These are phyloP conservation scores for Dipodascus geniculatus DNA, from an alignment of 805 yeast genomes.

Conservation along the genomic window DNA sequence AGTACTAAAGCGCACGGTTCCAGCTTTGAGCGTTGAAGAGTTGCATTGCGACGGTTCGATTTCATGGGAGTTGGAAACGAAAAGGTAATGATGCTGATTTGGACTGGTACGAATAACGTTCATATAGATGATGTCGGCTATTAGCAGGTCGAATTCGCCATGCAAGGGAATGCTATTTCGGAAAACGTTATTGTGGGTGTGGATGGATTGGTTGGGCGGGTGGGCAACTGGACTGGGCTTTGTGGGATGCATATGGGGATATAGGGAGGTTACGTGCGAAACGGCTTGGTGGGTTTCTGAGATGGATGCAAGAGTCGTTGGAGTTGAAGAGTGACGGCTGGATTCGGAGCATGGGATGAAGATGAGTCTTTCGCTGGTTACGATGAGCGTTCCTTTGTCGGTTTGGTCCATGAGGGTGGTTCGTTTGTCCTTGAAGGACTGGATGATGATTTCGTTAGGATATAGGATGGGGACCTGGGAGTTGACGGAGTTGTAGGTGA, in stretches of 20 bases:
- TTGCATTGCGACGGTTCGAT: no score
- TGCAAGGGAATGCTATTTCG: background rate
- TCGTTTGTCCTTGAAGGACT: slow-evolving; percentile 16
- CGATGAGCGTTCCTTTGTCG: slow-evolving; percentile 12
- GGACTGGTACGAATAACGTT: background rate
- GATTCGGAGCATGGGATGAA: slow-evolving; percentile 12
- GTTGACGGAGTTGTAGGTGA: background rate
- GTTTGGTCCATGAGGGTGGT: slow-evolving; percentile 9
- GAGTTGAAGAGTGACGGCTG: background rate
- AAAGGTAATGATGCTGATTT: background rate
- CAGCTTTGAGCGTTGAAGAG: background rate
- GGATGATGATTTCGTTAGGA: slow-evolving; percentile 22
- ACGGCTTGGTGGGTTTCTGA: background rate
- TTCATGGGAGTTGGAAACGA: background rate
- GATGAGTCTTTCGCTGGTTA: slow-evolving; percentile 18
- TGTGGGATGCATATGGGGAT: background rate
- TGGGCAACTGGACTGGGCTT: background rate
- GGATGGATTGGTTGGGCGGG: no score
- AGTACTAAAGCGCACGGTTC: background rate
- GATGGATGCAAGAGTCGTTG: background rate
- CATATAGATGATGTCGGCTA: background rate
- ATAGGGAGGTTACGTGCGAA: background rate
- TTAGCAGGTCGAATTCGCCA: background rate
- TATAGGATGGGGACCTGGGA: slow-evolving; percentile 17
- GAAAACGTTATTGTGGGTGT: no score